These are phyloP conservation scores for Biscogniauxia mediterranea DNA, from an alignment of 2,329 filamentous ascomycete species.

Conservation along the genomic window DNA sequence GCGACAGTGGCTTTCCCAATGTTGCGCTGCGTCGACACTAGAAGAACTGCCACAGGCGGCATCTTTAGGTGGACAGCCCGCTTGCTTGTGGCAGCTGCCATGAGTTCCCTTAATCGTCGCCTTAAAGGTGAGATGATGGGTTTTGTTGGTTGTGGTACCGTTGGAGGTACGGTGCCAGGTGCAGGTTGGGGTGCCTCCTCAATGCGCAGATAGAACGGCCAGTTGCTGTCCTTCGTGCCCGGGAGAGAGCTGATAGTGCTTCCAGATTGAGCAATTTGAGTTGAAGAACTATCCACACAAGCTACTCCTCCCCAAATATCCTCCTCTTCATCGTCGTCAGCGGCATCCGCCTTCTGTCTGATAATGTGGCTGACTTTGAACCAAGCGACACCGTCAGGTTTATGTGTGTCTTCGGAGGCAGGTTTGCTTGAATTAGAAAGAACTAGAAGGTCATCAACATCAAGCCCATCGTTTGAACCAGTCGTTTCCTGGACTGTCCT, in stretches of 20 bases:
- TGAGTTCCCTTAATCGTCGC: conserved; percentile 76
- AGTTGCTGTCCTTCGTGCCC: conserved; percentile 70
- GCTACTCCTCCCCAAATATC: conserved; percentile 84
- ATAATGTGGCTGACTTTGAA: conserved; percentile 82
- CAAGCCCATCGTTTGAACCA: conserved; percentile 54
- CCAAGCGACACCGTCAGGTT: conserved; percentile 73
- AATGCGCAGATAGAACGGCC: conserved; percentile 86
- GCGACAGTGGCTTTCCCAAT: conserved; percentile 89
- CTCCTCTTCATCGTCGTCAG: conserved; percentile 58
- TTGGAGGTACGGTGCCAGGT: conserved; percentile 37
- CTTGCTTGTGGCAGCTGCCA: conserved; percentile 84
- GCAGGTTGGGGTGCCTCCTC: conserved; percentile 60
- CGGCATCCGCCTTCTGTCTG: conserved; percentile 49
- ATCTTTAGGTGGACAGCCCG: conserved; percentile 83
- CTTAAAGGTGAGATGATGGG: conserved; percentile 58
- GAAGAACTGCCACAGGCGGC: conserved; percentile 81
- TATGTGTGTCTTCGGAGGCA: conserved; percentile 31
- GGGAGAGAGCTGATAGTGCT: conserved; percentile 81
- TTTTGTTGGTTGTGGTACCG: conserved; percentile 45
- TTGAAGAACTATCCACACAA: conserved; percentile 80
- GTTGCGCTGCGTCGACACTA: conserved; percentile 88
- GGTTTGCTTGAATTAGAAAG: conserved; percentile 47
- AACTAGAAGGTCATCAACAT: conserved; percentile 69
- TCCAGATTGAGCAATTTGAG: conserved; percentile 88
- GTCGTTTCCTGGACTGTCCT: conserved; percentile 73